These are phyloP conservation scores for Achaetomium macrosporum DNA, from an alignment of 2,329 filamentous ascomycete species.

Conservation along the genomic window DNA sequence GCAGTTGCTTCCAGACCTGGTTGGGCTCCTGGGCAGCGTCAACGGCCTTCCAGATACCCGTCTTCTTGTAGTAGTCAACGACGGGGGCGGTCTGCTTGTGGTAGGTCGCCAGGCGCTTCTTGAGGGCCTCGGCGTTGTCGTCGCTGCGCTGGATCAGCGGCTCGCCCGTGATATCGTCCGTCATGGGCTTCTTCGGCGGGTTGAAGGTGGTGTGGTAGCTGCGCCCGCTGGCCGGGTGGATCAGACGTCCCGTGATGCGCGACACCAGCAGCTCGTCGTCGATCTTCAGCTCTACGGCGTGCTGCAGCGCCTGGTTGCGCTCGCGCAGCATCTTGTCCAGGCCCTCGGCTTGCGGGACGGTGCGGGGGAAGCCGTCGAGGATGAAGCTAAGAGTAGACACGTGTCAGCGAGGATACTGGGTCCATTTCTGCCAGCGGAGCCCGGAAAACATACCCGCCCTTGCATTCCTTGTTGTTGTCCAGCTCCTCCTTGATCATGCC, in stretches of 20 bases:
- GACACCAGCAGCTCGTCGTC: constrained; percentile 90
- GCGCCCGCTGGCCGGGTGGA: constrained; percentile 93
- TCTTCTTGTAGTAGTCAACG: constrained; percentile 94
- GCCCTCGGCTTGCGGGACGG: constrained; percentile 88
- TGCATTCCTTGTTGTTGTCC: constrained; percentile 89
- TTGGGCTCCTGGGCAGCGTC: constrained; percentile 95
- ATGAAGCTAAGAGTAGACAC: constrained; percentile 66
- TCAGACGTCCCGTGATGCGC: constrained; percentile 90
- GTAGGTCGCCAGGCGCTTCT: constrained; percentile 91
- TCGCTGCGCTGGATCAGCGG: constrained; percentile 93
- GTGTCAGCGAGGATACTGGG: constrained; percentile 8
- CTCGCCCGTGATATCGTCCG: constrained; percentile 94
- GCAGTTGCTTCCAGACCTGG: constrained; percentile 89
- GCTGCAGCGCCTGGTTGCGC: constrained; percentile 79
- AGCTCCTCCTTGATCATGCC: constrained; percentile 99
- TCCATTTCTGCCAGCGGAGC: background rate
- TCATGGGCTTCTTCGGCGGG: constrained; percentile 90
- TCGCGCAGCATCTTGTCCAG: constrained; percentile 84
- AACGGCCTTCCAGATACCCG: constrained; percentile 91
- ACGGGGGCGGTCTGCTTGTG: constrained; percentile 91
- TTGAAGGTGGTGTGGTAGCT: constrained; percentile 99
- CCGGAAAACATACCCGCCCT: constrained; percentile 68
- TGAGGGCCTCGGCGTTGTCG: constrained; percentile 92
- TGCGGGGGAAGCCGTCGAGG: constrained; percentile 96
- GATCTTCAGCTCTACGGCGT: constrained; percentile 94